These are phyloP conservation scores for Serendipita sp. DNA, from an alignment of 768 basidiomycete species.

Conservation along the genomic window DNA sequence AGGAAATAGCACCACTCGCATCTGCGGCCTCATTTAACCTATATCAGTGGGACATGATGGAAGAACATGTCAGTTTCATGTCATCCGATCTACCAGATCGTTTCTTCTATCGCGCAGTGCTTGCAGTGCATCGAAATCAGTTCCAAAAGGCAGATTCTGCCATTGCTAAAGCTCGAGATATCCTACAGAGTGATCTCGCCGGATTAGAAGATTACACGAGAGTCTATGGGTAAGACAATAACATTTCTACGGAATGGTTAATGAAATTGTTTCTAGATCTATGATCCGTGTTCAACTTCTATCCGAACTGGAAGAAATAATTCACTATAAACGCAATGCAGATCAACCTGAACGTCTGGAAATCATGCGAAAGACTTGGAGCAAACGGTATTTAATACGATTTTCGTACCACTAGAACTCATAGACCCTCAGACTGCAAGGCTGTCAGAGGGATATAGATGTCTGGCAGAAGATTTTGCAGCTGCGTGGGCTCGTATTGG, in stretches of 20 bases:
- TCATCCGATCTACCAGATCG: constrained; percentile 83
- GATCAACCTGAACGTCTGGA: constrained; percentile 88
- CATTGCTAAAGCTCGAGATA: constrained; percentile 82
- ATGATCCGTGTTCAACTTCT: constrained; percentile 98
- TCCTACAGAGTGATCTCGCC: constrained; percentile 78
- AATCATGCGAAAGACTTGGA: constrained; percentile 89
- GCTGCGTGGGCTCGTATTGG: constrained; percentile 83
- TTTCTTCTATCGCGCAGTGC: constrained; percentile 89
- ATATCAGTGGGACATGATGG: constrained; percentile 97
- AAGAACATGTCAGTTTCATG: constrained; percentile 89
- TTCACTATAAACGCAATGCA: constrained; percentile 81
- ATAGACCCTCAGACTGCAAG: constrained; percentile 47
- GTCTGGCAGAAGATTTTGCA: constrained; percentile 97
- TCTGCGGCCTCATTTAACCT: constrained; percentile 95
- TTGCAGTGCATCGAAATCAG: constrained; percentile 92
- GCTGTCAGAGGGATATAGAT: constrained; percentile 95
- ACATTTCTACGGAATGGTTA: neutral
- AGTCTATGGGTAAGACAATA: constrained; percentile 65
- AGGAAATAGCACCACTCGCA: constrained; percentile 90
- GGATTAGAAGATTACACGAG: constrained; percentile 94
- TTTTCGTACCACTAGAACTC: neutral
- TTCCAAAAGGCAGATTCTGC: constrained; percentile 79
- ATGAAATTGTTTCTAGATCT: constrained; percentile 33
- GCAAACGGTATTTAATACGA: constrained; percentile 53
- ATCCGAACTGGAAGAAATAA: constrained; percentile 95